A percentile compares a stretch with the other conserved stretches of the same genome.
These are phyloP conservation scores for Verticillium tricorpus DNA, from an alignment of 2,329 filamentous ascomycete species.

Conservation along the genomic window DNA sequence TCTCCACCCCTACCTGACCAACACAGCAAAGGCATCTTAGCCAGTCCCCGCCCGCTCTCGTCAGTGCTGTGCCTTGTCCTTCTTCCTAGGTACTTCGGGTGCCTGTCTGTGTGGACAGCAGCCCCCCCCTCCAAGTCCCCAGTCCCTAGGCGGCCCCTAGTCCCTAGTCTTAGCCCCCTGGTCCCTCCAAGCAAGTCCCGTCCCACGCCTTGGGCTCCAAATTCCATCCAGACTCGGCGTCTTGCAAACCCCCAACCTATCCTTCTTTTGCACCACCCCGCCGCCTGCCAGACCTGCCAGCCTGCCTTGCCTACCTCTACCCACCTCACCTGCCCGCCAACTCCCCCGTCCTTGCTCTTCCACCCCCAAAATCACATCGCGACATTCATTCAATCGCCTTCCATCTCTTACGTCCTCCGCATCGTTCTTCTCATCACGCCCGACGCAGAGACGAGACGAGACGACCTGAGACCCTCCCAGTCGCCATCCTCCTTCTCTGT, in stretches of 20 bases:
- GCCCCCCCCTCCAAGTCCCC: not conserved
- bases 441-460: not conserved
- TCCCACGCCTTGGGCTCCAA: conserved; percentile 3
- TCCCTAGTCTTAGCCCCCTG: not conserved
- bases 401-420: not conserved
- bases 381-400: not conserved
- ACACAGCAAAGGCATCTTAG: not conserved
- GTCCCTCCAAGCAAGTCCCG: not conserved
- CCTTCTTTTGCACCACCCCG: conserved; percentile 3
- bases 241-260: not conserved
- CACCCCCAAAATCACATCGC: not conserved
- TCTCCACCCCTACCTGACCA: not conserved
- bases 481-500: not conserved
- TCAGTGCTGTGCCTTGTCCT: not conserved
- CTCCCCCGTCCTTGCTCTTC: not conserved
- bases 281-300: not conserved
- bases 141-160: not conserved
- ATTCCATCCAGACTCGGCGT: conserved; percentile 4
- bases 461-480: not conserved
- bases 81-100: not conserved
- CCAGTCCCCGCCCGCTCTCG: not conserved
- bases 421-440: not conserved
- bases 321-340: not conserved
- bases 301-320: not conserved
- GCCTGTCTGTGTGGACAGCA: not conserved